Conservation (phyloP, 805 yeast genomes). For the Wickerhamiella nectarea region DNA sequence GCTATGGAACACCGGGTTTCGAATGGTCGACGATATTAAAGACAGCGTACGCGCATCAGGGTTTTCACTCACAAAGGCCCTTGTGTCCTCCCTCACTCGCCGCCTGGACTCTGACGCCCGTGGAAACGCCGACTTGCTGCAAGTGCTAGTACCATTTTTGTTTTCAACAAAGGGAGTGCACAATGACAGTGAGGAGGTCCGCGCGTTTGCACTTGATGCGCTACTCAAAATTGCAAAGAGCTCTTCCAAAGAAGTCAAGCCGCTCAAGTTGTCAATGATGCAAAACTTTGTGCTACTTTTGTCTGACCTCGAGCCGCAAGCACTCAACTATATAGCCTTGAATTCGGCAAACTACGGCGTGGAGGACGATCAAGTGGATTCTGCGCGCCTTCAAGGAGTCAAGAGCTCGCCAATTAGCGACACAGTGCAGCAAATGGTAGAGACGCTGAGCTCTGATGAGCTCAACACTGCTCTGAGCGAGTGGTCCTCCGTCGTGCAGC, state of each 20-base stretch:
- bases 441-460: constrained; percentile 38
- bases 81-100: constrained; percentile 11
- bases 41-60: constrained; percentile 85
- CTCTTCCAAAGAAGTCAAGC: constrained; percentile 41
- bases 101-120: constrained; percentile 38
- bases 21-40: constrained; percentile 86
- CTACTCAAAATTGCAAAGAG: constrained; percentile 56
- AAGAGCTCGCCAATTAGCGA: constrained; percentile 82
- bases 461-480: constrained; percentile 37
- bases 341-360: constrained; percentile 82
- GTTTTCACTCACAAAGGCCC: constrained; percentile 43
- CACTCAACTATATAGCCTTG: constrained; percentile 67
- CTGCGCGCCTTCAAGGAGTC: constrained; percentile 56
- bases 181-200: constrained; percentile 77
- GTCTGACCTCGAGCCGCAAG: constrained; percentile 86
- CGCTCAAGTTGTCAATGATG: constrained; percentile 55
- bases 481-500: constrained; percentile 44
- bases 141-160: constrained; percentile 59
- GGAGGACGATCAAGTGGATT: constrained; percentile 58
- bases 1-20: constrained; percentile 78
- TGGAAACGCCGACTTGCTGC: constrained; percentile 36
- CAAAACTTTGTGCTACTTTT: constrained; percentile 56
- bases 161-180: constrained; percentile 66
- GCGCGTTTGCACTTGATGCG: constrained; percentile 62
- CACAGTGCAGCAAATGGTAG: constrained; percentile 59